Evolutionary conservation across 139 green algal genomes (phyloP), one percentile per base, ranked within the genome.

Genomic region (Chlorella sp.): DNA sequence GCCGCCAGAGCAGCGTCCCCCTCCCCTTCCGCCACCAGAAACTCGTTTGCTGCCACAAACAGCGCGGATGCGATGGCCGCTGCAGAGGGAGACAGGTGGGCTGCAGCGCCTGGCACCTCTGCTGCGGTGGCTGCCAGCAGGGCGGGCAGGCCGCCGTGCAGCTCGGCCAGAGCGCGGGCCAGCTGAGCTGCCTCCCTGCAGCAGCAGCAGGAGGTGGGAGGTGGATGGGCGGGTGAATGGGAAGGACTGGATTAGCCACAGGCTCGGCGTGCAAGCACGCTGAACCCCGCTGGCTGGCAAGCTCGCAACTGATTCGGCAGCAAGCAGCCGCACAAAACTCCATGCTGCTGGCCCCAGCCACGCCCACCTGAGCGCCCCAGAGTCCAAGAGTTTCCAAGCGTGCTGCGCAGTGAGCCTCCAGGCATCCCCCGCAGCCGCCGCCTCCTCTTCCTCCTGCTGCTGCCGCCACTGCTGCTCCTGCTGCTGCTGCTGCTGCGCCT

Each of bases 11-110:
- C 60, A 38, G 39, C 36, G 13, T 90, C 74, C 26, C 57, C 36
- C 21, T 93, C 86, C 20, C 82, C 76, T 11, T 87, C 57, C 26
- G 74, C 82, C 85, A 89, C 91, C 44, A 83, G 86, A 38, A 91
- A 84, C 51, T 89, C 82, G 26, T 87, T 87, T 34, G 72, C 80
- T 20, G 75, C 85, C 30, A 87, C 87, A 65, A 74, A 81, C 25
- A 86, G 57, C 2, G 87, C 85, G 28, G 87, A 93, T 23, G 87
- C 71, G 34, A 75, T 74, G 70, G 86, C 80, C 2, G 69, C 64
- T 21, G 85, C 72, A 39, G 67, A 78, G 3, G 80, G 78, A 20
- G 62, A 71, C 17, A 63, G 47, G 32, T 85, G 69, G 5, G 75
- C 68, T 2, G 44, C 23, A 1, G 78, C 78, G 3, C 5, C 36